Evolutionary conservation across 106 monocot species (phyloP).

Genomic region (Acanthochlamys bracteata): DNA sequence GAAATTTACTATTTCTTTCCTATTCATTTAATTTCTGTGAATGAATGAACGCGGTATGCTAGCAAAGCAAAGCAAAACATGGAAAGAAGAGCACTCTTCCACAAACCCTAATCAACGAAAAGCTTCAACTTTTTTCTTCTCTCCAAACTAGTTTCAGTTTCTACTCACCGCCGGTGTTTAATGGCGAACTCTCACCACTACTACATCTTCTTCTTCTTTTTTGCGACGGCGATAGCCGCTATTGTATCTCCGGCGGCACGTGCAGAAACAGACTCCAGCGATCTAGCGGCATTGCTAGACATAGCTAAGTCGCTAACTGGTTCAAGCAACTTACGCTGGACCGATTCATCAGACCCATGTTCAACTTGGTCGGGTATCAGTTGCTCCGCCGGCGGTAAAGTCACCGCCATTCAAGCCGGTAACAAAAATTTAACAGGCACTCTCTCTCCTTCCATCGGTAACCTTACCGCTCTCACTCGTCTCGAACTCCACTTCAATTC

Average conservation of each 20-base stretch:
- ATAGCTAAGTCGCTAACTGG: conserved; percentile 22
- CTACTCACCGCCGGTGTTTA: not conserved
- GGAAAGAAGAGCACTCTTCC: not conserved
- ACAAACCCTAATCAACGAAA: not conserved
- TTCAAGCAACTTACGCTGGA: conserved; percentile 4
- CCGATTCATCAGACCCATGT: conserved; percentile 29
- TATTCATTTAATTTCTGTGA: too few relatives aligned
- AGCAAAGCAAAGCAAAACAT: too few relatives aligned
- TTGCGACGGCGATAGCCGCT: not conserved
- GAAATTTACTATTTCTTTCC: too few relatives aligned
- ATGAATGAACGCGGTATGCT: too few relatives aligned
- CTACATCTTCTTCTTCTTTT: not conserved
- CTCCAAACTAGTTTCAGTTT: too few relatives aligned
- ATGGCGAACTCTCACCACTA: conserved; percentile 1
- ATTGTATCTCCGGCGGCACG: not conserved
- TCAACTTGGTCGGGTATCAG: conserved; percentile 31
- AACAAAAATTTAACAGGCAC: conserved; percentile 30
- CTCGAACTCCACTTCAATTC: conserved; percentile 48
- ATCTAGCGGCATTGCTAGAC: conserved; percentile 31
- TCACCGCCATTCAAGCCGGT: conserved; percentile 52
- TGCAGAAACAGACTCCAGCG: conserved; percentile 15
- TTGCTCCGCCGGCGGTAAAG: conserved; percentile 25
- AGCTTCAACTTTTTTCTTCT: not conserved
- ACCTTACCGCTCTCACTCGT: conserved; percentile 42
- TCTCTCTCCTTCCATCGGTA: conserved; percentile 22